Conservation (phyloP, 164 flowering plant genomes). For the Euptelea pleiosperma region DNA sequence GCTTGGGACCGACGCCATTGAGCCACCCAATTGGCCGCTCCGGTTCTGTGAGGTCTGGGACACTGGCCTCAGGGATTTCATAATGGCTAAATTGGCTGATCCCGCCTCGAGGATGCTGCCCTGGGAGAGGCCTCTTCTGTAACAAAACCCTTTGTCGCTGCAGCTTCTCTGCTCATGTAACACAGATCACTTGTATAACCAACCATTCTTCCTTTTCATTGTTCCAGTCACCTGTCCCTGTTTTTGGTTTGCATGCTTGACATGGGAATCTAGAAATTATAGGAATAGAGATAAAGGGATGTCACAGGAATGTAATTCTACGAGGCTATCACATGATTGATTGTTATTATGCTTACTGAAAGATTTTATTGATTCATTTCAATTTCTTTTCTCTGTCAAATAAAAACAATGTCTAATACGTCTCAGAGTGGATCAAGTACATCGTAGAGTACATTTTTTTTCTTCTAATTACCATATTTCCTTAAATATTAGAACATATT, state of each 20-base stretch:
- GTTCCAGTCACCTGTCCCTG: no score
- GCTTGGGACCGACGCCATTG: constrained; percentile 84
- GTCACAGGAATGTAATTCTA: constrained; percentile 2
- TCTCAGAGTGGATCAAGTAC: no score
- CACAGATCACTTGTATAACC: constrained; percentile 21
- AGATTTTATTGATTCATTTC: neutral
- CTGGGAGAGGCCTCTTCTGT: constrained; percentile 47
- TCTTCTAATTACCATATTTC: no score
- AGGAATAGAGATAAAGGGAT: neutral
- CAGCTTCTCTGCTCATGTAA: constrained; percentile 23
- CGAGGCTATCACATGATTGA: no score
- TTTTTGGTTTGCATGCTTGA: neutral
- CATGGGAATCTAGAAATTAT: neutral
- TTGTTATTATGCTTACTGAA: no score
- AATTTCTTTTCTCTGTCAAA: neutral
- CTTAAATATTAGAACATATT: no score
- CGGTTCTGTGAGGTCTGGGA: constrained; percentile 91
- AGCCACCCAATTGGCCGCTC: constrained; percentile 73
- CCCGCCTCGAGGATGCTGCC: constrained; percentile 52
- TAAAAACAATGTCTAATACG: no score
- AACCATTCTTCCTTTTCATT: constrained; percentile 17
- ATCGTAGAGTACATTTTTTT: no score
- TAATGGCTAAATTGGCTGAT: constrained; percentile 59
- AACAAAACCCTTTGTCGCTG: constrained; percentile 6
- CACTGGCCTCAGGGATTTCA: constrained; percentile 73